Base-by-base conservation (phyloP, 805 yeast species). In the Pichia heedii region DNA sequence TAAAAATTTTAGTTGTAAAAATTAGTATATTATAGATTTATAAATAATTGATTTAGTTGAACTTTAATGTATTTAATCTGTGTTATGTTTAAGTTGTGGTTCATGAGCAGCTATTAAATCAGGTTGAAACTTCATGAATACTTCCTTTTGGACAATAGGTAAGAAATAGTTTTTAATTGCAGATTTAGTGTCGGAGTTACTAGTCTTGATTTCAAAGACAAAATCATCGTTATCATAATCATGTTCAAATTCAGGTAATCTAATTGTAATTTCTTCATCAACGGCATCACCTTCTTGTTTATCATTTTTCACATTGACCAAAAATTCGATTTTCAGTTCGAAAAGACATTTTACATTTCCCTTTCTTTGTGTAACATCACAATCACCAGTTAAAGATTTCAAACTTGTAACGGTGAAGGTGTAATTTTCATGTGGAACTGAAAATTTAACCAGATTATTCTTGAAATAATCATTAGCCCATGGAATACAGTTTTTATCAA, bases 401-500 rank as follows among this genome's bases (percentile, higher is more conserved):
- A 79, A 54, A 9, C 60, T 49, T 26, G 65, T 44, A 11, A 76
- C 62, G 3, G 59, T 53, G 12, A 63, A 43, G n/a, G 63, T 55
- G 39, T 58, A 57, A 13, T 65, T 68, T 19, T 57, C 69, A 6
- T 64, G 55, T 2, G 50, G 42, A 8, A 56, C 74, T 4, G 63
- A 46, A 33, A 79, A 50, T 0, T 79, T 80, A 6, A 68, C 65
- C 44, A 87, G 66, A 36, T 77, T 74, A 36, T 77, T 73, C 22
- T 67, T 63, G 58, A 90, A 82, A 60, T 90, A 93, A 30, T 73
- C 69, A 52, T 77, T 79, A 21, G 96, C 75, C 98, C 98, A 90
- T 48, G 76, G 79, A 43, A 93, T 73, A 67, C 97, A 90, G 71
- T 90, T 90, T 66, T 89, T 90, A 66, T 90, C 97, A 50, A 90